Base-by-base conservation (phyloP, 495 filamentous ascomycete species). In the Diplogelasinospora grovesii region DNA sequence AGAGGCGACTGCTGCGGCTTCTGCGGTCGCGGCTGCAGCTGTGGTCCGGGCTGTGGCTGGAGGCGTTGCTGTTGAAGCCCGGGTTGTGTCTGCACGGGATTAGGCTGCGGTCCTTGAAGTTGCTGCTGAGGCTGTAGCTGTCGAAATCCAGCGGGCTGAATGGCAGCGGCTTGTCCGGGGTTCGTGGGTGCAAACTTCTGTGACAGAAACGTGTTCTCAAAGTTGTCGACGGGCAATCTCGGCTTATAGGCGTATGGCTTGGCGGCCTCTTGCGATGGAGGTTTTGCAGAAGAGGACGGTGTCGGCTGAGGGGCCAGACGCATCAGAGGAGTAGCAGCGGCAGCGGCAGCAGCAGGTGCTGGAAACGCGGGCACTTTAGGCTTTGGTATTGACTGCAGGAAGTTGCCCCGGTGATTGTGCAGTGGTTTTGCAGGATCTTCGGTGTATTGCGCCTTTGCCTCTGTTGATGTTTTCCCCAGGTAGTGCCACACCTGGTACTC, bases 381-480 rank as follows among this genome's bases (percentile, higher is more conserved):
- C 52, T 75, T 76, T 10, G 68, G 73, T 39, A 83, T 62, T 2
- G 74, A 74, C 32, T 81, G 78, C 57, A 83, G 48, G 60, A 79
- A 85, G 48, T 76, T 77, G 42, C 71, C 74, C 60, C 75, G 76
- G 22, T 62, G 46, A 39, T 78, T 81, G 47, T 82, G 68, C 29
- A 39, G 48, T 1, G 55, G 63, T 14, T 74, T 79, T 26, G 64
- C 64, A 45, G 73, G 78, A 67, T 93, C 82, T 48, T 92, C 83
- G 21, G 92, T 95, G 68, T 88, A 98, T 56, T 94, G 85, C 30
- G 86, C 82, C 63, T 82, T 89, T 53, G 88, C 83, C 56, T 98
- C 92, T 14, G 92, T 97, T 31, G 90, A 96, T 34, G 71, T 77
- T 53, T 78, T 75, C 13, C 85, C 86, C 48, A 98, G 72, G 60